A percentile compares a stretch with the other conserved stretches of the same genome.
phyloP scores from a whole-genome alignment of 257 asterid genomes.

The Hygrophila difformis region DNA sequence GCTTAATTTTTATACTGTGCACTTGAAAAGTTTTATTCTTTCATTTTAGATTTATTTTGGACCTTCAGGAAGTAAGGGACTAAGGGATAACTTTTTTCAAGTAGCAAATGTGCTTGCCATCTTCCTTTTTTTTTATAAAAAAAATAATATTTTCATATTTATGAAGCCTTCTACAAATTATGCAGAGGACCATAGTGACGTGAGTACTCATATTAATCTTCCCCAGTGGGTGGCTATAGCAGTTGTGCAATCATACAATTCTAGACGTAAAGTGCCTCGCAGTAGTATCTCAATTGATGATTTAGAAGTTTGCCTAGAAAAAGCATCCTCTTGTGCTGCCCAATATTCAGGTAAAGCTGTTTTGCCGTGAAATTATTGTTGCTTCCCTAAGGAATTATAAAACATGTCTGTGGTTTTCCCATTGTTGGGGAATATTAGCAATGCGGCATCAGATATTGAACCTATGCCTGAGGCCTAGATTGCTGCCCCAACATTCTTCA shows the following conservation, averaged over 20 bases:
- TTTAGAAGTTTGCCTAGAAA: constrained; percentile 73
- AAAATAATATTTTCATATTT: constrained; percentile 18
- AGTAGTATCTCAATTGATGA: constrained; percentile 60
- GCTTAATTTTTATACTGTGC: not conserved
- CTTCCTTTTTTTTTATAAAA: constrained; percentile 4
- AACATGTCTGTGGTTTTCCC: not conserved
- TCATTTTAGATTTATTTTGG: not conserved
- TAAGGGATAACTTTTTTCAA: not conserved
- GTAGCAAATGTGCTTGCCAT: constrained; percentile 8
- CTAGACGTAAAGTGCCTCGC: constrained; percentile 74
- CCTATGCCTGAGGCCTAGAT: no score
- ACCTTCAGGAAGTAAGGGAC: not conserved
- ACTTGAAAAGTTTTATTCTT: not conserved
- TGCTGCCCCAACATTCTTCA: no score
- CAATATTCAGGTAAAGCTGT: constrained; percentile 61
- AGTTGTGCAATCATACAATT: constrained; percentile 81
- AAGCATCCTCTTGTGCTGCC: constrained; percentile 76
- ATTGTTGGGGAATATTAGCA: not conserved
- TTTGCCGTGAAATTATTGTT: no score
- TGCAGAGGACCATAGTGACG: constrained; percentile 45
- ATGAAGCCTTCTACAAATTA: not conserved
- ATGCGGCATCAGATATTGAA: no score
- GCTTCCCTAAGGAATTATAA: constrained; percentile 1
- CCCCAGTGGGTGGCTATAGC: constrained; percentile 86
- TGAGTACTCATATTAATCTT: constrained; percentile 25